Base-by-base conservation (phyloP, 2,329 filamentous ascomycete genomes). In the Pestalotiopsis sp. region DNA sequence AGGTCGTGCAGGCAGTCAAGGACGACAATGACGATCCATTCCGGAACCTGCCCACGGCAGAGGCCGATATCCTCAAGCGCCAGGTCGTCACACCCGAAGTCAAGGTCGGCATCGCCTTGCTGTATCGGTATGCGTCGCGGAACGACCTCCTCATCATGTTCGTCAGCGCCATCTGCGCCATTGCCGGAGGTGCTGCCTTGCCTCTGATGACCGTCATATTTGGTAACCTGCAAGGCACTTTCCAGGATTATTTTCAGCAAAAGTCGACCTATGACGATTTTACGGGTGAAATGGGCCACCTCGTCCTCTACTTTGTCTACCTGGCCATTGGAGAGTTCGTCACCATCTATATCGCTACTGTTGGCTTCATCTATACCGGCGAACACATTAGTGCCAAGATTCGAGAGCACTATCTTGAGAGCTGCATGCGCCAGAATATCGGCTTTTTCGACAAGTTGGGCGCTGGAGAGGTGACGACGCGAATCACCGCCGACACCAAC, bases 401-500 rank as follows among this genome's bases (percentile, higher is more conserved):
- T 74, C 90, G 95, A 69, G 89, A 93, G 77, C 87, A 93, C 73
- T 98, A 98, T 75, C 87, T 99, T 6, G 87, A 91, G 74, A 93
- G 92, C 71, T 95, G 94, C 76, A 84, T 97, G 83, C 89, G 90
- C 70, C 94, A 97, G 78, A 97, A 97, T 78, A 95, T 97, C 78
- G 94, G 90, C 60, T 97, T 93, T 80, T 97, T 97, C 80, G 96
- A 98, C 80, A 96, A 96, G 76, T 87, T 97, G 14, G 95, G 95
- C 65, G 92, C 94, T 41, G 95, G 95, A 69, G 96, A 98, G 81
- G 93, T 98, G 70, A 97, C 95, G 0, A 97, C 95, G 1, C 91
- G 95, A 72, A 97, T 98, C 74, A 98, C 95, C 0, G 92, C 95
- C 12, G 95, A 98, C 79, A 97, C 94, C 59, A 98, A 97, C 76